Evolutionary conservation across 129 eudicot species (phyloP).

Genomic region (Flaveria bidentis): DNA sequence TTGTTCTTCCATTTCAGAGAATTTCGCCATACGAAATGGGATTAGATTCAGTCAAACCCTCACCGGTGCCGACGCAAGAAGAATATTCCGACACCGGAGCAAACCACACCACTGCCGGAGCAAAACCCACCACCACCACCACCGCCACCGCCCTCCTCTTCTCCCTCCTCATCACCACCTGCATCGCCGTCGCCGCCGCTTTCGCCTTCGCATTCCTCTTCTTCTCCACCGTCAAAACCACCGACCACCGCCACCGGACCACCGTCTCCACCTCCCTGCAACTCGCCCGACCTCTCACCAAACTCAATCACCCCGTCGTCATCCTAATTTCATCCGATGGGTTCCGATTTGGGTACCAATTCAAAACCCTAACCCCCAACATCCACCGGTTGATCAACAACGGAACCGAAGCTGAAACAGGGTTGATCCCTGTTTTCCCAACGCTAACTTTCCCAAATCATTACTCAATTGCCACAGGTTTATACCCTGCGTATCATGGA

Average conservation of each 20-base stretch:
- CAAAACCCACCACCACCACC: slow-evolving; percentile 32
- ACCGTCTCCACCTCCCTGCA: slow-evolving; percentile 24
- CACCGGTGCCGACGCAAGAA: slow-evolving; percentile 34
- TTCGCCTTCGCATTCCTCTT: slow-evolving; percentile 48
- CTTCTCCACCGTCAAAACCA: slow-evolving; percentile 34
- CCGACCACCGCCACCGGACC: slow-evolving; percentile 5
- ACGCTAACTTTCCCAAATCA: slow-evolving; percentile 80
- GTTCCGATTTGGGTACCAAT: slow-evolving; percentile 75
- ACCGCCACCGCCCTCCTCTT: too few relatives aligned
- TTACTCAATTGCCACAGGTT: slow-evolving; percentile 74
- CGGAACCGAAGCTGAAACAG: slow-evolving; percentile 74
- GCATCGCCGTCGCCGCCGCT: slow-evolving; percentile 47
- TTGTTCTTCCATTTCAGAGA: too few relatives aligned
- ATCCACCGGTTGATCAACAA: slow-evolving; percentile 55
- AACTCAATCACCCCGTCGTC: slow-evolving; percentile 54
- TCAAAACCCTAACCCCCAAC: slow-evolving; percentile 65
- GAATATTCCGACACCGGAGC: slow-evolving; percentile 24
- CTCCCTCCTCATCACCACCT: slow-evolving; percentile 50
- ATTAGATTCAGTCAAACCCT: slow-evolving; percentile 34
- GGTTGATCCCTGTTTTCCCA: slow-evolving; percentile 70
- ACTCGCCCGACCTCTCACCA: slow-evolving; percentile 48
- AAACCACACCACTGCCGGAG: slow-evolving; percentile 12
- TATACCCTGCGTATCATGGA: slow-evolving; percentile 73
- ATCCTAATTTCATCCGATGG: slow-evolving; percentile 69
- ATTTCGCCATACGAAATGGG: slow-evolving; percentile 25